Base-by-base conservation (phyloP, 352 stramenopile genomes). In the Pythium brachiatum region DNA sequence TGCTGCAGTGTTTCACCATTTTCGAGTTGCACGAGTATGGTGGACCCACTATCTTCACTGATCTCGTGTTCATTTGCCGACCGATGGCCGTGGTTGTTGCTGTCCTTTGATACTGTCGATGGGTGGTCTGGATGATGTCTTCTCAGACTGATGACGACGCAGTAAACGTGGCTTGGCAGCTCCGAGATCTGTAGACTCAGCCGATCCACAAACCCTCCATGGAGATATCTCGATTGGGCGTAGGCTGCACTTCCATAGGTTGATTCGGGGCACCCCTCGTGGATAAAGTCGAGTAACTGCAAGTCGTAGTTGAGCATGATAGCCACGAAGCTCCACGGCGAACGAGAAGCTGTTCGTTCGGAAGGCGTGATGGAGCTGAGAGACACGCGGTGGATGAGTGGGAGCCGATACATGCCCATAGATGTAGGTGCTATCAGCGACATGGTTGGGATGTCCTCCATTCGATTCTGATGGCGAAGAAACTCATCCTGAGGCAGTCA, bases 241-340 rank as follows among this genome's bases (percentile, higher is more conserved):
- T 86, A 80, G 0, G 62, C 69, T 16, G 72, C 53, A 4, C 54
- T 68, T 27, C 62, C 70, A 8, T 74, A 66, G 11, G 74, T 63
- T 0, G 77, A 74, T 21, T 68, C 43, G 8, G 75, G 69, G 16
- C 74, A 81, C 6, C 73, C 67, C 61, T 84, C 79, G 32, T 87
- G 79, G 29, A 88, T 66, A 52, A 86, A 87, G 47, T 88, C 79
- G 18, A 88, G 64, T 2, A 90, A 54, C 27, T 90, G 79, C 4
- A 84, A 75, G 34, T 89, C 79, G 44, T 85, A 73, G 25, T 86
- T 81, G 18, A 90, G 65, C 7, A 88, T 38, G n/a, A 88, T 39
- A 20, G 60, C 72, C 12, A 83, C 64, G 47, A 86, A 90, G n/a
- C 69, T 66, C 79, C 79, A 89, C 11, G 65, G 66, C 15, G 78